phyloP scores from a whole-genome alignment of 2,329 filamentous ascomycete genomes.

The Botrytis cinerea region DNA sequence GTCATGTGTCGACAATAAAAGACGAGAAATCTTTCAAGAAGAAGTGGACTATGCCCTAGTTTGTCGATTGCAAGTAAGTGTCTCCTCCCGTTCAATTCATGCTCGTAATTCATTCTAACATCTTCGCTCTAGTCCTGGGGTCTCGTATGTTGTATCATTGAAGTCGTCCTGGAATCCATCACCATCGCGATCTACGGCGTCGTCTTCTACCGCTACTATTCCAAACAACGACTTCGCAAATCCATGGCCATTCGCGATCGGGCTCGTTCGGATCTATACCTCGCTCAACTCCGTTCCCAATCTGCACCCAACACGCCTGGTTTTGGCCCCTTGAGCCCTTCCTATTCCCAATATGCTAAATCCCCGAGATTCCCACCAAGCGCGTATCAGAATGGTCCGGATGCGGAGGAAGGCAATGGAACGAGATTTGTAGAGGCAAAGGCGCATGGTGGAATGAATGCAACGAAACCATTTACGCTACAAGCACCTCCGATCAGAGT shows the following conservation, averaged over 20 bases:
- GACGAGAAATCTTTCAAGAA: slow-evolving; percentile 72
- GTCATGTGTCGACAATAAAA: slow-evolving; percentile 90
- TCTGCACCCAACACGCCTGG: slow-evolving; percentile 94
- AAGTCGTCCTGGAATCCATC: slow-evolving; percentile 88
- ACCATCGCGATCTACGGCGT: slow-evolving; percentile 91
- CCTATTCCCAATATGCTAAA: slow-evolving; percentile 45
- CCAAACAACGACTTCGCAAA: slow-evolving; percentile 91
- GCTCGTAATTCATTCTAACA: slow-evolving; percentile 23
- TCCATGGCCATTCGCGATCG: slow-evolving; percentile 95
- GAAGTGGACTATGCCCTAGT: slow-evolving; percentile 87
- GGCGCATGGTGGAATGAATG: slow-evolving; percentile 48
- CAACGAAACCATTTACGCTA: slow-evolving; percentile 73
- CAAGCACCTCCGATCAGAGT: slow-evolving; percentile 81
- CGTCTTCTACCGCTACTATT: slow-evolving; percentile 97
- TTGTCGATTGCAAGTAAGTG: slow-evolving; percentile 77
- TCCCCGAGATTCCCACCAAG: slow-evolving; percentile 62
- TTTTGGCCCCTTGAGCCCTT: slow-evolving; percentile 70
- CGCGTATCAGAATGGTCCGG: slow-evolving; percentile 53
- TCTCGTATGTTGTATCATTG: slow-evolving; percentile 95
- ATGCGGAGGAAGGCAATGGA: slow-evolving; percentile 52
- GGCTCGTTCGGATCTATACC: slow-evolving; percentile 91
- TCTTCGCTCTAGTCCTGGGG: slow-evolving; percentile 73
- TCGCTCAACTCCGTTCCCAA: slow-evolving; percentile 79
- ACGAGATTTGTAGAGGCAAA: slow-evolving; percentile 60
- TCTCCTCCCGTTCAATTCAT: neutral